Evolutionary conservation across 495 filamentous ascomycete genomes (phyloP), one percentile per base, ranked within the genome.

Genomic region (Lasiosphaeris hirsuta): DNA sequence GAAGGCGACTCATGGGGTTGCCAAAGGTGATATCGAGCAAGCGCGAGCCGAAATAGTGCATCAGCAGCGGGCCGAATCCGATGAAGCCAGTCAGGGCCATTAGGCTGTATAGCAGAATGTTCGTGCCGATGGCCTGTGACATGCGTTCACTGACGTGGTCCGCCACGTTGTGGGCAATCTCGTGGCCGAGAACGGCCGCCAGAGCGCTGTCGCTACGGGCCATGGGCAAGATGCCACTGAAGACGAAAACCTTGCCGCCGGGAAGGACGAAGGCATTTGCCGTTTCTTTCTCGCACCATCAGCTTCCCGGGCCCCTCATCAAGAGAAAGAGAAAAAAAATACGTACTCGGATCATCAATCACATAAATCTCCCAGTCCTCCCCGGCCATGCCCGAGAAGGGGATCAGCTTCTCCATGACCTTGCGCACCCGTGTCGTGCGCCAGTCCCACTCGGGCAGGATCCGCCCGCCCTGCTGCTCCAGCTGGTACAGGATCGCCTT

Each of bases 221-320:
- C 13, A 96, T 75, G 1, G 83, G 83, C 43, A 97, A 64, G 15
- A 97, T 88, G 15, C 93, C 88, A 37, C 83, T 89, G 61, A 88
- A 96, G 5, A 97, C 92, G 63, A 97, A 96, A 14, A 97, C 92
- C 63, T 96, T 95, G 1, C 92, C 92, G 67, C 90, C 91, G 3
- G 93, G 93, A 39, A 96, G 77, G 0, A 97, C 93, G 70, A 96
- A 96, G 0, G 93, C 93, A 66, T 97, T 97, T 5, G 69, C 73
- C 4, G 63, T 65, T 51, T 61, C 65, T 68, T 7, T 30, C 15
- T 10, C 11, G 18, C 43, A 44, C 10, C 17, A 17, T 23, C 15
- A 11, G 10, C 43, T 23, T 40, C 14, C 34, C 18, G 11, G 53
- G 14, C 43, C 37, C 38, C 45, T 19, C 14, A 17, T 33, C 43